phyloP scores from a whole-genome alignment of 164 flowering plant species.

The Malania oleifera region DNA sequence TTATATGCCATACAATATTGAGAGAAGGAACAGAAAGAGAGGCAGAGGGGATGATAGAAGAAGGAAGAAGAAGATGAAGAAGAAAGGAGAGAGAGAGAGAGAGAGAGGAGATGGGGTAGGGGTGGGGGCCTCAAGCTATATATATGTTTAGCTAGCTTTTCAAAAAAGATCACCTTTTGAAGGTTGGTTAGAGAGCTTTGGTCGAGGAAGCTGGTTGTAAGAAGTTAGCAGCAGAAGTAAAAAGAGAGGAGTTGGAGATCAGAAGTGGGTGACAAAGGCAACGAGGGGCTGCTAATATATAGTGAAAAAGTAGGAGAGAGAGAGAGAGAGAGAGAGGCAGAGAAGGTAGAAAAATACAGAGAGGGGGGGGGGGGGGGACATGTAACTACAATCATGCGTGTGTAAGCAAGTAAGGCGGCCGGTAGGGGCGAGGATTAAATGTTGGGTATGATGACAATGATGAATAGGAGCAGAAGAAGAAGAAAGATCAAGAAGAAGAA shows the following conservation, averaged over 20 bases:
- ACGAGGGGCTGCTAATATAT: slow-evolving; percentile 19
- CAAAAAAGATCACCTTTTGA: slow-evolving; percentile 55
- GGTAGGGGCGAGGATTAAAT: slow-evolving; percentile 43
- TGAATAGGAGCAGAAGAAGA: not conserved
- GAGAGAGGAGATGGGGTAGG: slow-evolving; percentile 13
- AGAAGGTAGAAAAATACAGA: slow-evolving; percentile 6
- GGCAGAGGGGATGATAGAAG: slow-evolving; percentile 16
- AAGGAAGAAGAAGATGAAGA: not conserved
- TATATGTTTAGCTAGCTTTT: slow-evolving; percentile 30
- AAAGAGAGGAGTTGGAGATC: not conserved
- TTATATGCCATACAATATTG: too few relatives aligned
- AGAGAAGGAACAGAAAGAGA: too few relatives aligned
- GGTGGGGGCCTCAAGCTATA: slow-evolving; percentile 20
- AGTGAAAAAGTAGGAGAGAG: slow-evolving; percentile 15
- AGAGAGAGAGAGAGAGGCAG: slow-evolving; percentile 11
- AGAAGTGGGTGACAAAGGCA: slow-evolving; percentile 21
- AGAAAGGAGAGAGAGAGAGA: not conserved
- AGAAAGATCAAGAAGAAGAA: not conserved
- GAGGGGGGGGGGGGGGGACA: slow-evolving; percentile 18
- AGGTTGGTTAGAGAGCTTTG: slow-evolving; percentile 21
- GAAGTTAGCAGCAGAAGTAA: slow-evolving; percentile 16
- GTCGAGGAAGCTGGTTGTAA: slow-evolving; percentile 25
- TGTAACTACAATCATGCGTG: slow-evolving; percentile 80
- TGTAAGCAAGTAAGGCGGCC: slow-evolving; percentile 81
- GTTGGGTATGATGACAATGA: slow-evolving; percentile 30